Base-by-base conservation (phyloP, 164 flowering plant species). In the Vitis rupestris region DNA sequence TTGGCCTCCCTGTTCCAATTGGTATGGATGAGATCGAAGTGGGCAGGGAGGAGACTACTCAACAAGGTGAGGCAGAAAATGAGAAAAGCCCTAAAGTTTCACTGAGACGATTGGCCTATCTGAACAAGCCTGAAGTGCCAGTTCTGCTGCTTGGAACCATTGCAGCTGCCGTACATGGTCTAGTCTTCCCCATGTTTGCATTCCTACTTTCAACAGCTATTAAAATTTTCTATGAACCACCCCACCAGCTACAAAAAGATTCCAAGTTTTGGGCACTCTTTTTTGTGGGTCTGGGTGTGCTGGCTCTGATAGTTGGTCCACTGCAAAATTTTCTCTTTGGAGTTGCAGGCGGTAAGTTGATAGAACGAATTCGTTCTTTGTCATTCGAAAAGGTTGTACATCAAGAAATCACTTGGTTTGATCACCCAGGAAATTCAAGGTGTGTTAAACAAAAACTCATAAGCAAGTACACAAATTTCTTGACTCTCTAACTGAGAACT, bases 401-500 rank as follows among this genome's bases (percentile, higher is more conserved):
- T 76, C 88, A 87, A 76, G 83, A 88, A 69, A 87, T 90, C 60
- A 83, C 88, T 50, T 90, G 90, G 93, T 88, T 90, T 61, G 93
- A 90, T 56, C 86, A 88, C 30, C 83, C 89, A 63, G 61, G 72
- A 44, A 83, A 90, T 74, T 83, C 93, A 68, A 90, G 92, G 91
- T 87, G 3, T 12, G 70, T 63, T 51, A 51, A 63, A 10, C 7
- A 10, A 64, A 14, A 2, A 64, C 5, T 50, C 17, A 13, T 5
- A 23, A 19, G 9, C 4, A 37, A 37, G 44, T 37, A 37, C 44
- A 37, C 44, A 37, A 37, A 37, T 37, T 37, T 37, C 44, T 37
- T 37, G 0, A 37, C 44, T 37, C 44, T 4, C 44, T 37, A 37
- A 37, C 44, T 37, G 6, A 37, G 44, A 37, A 37, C 44, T 65